A percentile compares a stretch with the other conserved stretches of the same genome.
phyloP scores from a whole-genome alignment of 352 stramenopile species.

The Phytophthora sojae region DNA sequence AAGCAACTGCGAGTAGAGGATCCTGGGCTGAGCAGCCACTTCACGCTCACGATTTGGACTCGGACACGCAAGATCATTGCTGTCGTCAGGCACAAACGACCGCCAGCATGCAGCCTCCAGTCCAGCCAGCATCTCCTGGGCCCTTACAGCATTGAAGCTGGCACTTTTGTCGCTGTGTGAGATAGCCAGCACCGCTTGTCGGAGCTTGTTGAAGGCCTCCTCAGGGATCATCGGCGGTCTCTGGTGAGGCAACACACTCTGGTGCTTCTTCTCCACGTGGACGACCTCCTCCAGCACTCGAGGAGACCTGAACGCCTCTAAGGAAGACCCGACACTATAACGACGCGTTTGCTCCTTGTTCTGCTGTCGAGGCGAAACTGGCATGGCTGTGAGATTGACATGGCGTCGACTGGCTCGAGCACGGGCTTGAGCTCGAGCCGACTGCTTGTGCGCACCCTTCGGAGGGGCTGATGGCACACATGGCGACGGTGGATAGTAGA shows the following conservation, averaged over 20 bases:
- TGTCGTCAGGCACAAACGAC: slow-evolving; percentile 1
- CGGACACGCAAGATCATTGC: not conserved
- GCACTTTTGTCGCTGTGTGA: not conserved
- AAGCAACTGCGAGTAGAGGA: slow-evolving; percentile 49
- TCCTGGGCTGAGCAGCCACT: slow-evolving; percentile 3
- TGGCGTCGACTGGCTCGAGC: slow-evolving; percentile 22
- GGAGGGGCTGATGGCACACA: slow-evolving; percentile 17
- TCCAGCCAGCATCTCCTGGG: slow-evolving; percentile 29
- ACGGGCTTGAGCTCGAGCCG: slow-evolving; percentile 29
- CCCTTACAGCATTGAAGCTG: not conserved
- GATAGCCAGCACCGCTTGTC: slow-evolving; percentile 11
- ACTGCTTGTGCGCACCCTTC: slow-evolving; percentile 39
- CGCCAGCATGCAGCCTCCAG: slow-evolving; percentile 55
- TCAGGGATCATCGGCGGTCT: slow-evolving; percentile 33
- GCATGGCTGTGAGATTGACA: slow-evolving; percentile 16
- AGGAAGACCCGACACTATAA: not conserved
- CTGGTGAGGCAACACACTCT: not conserved
- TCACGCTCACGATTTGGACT: not conserved
- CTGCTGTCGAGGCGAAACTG: slow-evolving; percentile 5
- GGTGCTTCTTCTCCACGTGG: slow-evolving; percentile 36
- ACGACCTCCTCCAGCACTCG: slow-evolving; percentile 42
- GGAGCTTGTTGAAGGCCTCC: slow-evolving; percentile 41
- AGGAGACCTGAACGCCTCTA: slow-evolving; percentile 42
- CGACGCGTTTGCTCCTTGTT: not conserved
- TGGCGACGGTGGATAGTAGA: slow-evolving; percentile 15